A percentile compares a stretch with the other conserved stretches of the same genome.
Conservation (phyloP, 78 protist genomes). For the Creolimax fragrantissima region DNA sequence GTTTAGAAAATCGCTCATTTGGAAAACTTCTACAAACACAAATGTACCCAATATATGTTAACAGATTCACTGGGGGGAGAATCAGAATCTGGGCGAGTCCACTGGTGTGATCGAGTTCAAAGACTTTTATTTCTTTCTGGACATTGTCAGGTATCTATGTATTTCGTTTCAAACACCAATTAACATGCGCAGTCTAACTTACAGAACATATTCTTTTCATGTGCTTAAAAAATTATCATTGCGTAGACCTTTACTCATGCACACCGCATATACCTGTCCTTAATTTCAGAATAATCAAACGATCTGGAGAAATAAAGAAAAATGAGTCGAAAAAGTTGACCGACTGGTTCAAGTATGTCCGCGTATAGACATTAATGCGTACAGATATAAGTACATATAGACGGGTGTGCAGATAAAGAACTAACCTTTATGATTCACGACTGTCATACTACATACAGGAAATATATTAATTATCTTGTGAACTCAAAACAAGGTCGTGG, state of each 20-base stretch:
- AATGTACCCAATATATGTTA: too few relatives aligned
- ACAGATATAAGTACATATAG: neutral
- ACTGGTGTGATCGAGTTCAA: constrained; percentile 18
- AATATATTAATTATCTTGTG: neutral
- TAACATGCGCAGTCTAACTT: neutral
- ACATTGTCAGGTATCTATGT: neutral
- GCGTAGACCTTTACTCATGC: too few relatives aligned
- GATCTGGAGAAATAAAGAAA: neutral
- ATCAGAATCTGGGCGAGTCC: neutral
- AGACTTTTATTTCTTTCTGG: constrained; percentile 9
- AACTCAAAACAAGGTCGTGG: neutral
- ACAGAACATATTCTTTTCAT: too few relatives aligned
- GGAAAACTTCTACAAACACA: too few relatives aligned
- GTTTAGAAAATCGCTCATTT: too few relatives aligned
- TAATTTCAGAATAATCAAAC: neutral
- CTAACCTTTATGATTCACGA: too few relatives aligned
- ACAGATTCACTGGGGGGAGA: constrained; percentile 14
- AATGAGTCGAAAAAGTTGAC: neutral
- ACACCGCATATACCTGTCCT: too few relatives aligned
- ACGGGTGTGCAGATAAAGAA: neutral
- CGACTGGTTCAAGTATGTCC: neutral
- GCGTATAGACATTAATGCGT: neutral
- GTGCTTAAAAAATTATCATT: too few relatives aligned
- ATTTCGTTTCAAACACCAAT: neutral
- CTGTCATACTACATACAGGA: too few relatives aligned